These are phyloP conservation scores for Sugiyamaella japonica DNA, from an alignment of 1,139 yeast genomes.

Conservation along the genomic window DNA sequence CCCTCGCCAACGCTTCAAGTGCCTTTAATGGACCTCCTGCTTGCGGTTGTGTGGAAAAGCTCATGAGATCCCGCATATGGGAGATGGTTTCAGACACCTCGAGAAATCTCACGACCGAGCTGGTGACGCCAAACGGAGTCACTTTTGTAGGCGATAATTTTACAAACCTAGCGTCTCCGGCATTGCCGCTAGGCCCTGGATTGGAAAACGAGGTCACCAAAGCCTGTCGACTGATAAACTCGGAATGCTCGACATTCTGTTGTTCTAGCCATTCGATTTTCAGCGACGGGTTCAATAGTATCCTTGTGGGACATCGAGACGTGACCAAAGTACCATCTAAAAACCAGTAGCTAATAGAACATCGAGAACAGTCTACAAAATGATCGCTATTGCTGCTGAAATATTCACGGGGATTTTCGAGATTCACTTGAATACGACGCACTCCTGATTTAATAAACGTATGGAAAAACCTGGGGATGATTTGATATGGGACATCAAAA, in stretches of 20 bases:
- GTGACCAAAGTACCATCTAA: constrained; percentile 70
- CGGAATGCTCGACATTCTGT: constrained; percentile 48
- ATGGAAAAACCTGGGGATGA: constrained; percentile 66
- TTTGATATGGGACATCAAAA: constrained; percentile 62
- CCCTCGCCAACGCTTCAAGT: constrained; percentile 50
- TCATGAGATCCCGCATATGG: constrained; percentile 63
- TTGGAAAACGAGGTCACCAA: constrained; percentile 18
- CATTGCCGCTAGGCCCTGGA: constrained; percentile 7
- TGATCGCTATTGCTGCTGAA: constrained; percentile 67
- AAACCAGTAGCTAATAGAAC: constrained; percentile 48
- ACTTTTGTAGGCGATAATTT: constrained; percentile 30
- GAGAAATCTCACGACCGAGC: constrained; percentile 62
- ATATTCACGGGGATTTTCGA: constrained; percentile 67
- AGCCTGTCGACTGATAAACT: constrained; percentile 27
- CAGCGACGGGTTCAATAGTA: constrained; percentile 60
- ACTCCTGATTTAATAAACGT: constrained; percentile 58
- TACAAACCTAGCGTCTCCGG: constrained; percentile 25
- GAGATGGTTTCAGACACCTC: constrained; percentile 80
- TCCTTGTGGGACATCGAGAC: constrained; percentile 58
- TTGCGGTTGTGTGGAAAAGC: constrained; percentile 48
- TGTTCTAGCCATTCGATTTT: constrained; percentile 73
- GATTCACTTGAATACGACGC: constrained; percentile 54
- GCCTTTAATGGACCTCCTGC: constrained; percentile 62
- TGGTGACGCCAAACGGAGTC: constrained; percentile 62
- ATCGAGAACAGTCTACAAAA: constrained; percentile 58